These are phyloP conservation scores for Boletus rufocinnamomeus DNA, from an alignment of 768 basidiomycete species.

Conservation along the genomic window DNA sequence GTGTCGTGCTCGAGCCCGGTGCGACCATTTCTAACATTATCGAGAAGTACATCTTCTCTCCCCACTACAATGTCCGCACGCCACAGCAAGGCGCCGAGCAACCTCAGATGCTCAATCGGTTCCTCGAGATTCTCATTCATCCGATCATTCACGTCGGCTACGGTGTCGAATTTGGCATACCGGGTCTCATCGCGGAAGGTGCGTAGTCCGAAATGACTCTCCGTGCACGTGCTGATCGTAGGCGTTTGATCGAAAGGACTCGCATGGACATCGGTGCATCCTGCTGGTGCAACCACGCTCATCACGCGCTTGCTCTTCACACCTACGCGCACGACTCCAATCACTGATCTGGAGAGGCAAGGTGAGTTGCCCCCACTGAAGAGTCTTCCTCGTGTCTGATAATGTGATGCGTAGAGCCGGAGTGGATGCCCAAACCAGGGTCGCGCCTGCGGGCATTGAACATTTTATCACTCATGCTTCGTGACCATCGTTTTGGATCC, in stretches of 20 bases:
- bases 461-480: conserved; percentile 55
- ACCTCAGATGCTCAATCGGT: conserved; percentile 60
- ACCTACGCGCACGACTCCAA: conserved; percentile 22
- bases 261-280: conserved; percentile 57
- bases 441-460: conserved; percentile 48
- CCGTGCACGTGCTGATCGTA: background rate
- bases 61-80: conserved; percentile 46
- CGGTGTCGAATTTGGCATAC: conserved; percentile 64
- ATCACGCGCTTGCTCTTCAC: conserved; percentile 38
- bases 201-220: background rate
- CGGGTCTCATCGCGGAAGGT: conserved; percentile 69
- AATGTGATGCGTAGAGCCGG: conserved; percentile 15
- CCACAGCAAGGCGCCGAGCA: conserved; percentile 35
- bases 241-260: conserved; percentile 46
- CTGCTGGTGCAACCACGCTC: conserved; percentile 36
- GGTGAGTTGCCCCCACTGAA: conserved; percentile 3
- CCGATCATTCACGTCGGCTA: conserved; percentile 66
- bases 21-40: conserved; percentile 40
- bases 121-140: conserved; percentile 62
- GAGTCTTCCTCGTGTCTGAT: background rate
- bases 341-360: conserved; percentile 24
- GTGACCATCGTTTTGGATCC: conserved; percentile 44
- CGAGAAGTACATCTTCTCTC: conserved; percentile 65
- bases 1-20: conserved; percentile 31
- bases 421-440: conserved; percentile 29